These are phyloP conservation scores for Exsudoporus floridanus DNA, from an alignment of 1,284 basidiomycete genomes.

Conservation along the genomic window DNA sequence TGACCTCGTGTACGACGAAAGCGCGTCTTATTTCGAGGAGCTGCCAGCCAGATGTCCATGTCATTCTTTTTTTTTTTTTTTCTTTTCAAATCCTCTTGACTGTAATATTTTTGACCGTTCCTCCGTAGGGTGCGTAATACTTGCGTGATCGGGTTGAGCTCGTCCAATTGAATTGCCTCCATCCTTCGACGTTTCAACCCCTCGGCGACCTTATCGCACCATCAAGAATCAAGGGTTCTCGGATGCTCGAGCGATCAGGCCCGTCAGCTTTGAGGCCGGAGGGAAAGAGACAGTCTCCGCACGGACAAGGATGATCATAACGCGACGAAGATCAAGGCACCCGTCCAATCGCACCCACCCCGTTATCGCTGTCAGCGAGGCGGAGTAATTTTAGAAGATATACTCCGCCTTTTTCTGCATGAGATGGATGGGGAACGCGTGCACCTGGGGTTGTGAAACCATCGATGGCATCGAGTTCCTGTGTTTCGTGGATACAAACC, in stretches of 20 bases:
- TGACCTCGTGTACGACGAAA: too few species aligned
- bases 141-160: background rate
- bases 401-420: background rate
- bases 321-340: background rate
- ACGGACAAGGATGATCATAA: background rate
- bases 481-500: conserved; percentile 3
- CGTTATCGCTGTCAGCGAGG: background rate
- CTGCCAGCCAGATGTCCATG: too few species aligned
- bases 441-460: background rate
- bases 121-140: background rate
- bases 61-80: too few species aligned
- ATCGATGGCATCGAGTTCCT: conserved; percentile 1
- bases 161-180: background rate
- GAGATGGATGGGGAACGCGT: background rate
- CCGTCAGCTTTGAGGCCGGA: too few species aligned
- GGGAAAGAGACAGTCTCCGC: too few species aligned
- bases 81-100: too few species aligned
- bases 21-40: too few species aligned
- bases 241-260: background rate
- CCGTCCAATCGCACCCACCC: background rate
- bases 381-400: background rate
- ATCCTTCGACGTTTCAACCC: too few species aligned
- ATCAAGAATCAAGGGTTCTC: background rate
- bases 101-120: too few species aligned
- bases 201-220: background rate